Evolutionary conservation across 768 basidiomycete species (phyloP), one percentile per base, ranked within the genome.

Genomic region (Cantharellus cinnabarinus): DNA sequence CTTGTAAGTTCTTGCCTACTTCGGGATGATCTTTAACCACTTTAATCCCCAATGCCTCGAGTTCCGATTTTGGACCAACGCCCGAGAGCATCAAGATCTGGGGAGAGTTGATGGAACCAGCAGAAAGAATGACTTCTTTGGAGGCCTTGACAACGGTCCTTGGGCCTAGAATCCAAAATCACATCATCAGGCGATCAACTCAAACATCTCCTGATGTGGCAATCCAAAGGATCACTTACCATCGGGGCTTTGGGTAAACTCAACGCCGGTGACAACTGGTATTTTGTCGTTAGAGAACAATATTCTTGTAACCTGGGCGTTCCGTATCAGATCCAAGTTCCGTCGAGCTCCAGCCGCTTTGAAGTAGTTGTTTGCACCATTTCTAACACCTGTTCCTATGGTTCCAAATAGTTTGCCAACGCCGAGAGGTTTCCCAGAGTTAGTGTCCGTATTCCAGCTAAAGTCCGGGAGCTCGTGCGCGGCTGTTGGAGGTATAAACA

Each of bases 1-100:
- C 88, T 51, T 76, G 71, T 15, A 90, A 75, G 66, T 87, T 75
- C 5, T 76, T 71, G 10, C 89, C 89, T 20, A 91, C 86, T 7
- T 80, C 81, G 0, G 84, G 82, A 2, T 83, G 75, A 64, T 88
- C 79, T 3, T 77, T 66, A 29, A 81, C 70, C 38, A 80, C 68
- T 0, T 77, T 71, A 29, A 91, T 80, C 3, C 69, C 68, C 59
- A 80, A 70, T 42, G 71, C 67, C 5, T 71, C 63, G 42, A 89
- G 73, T 7, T 83, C 74, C 0, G 71, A 71, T 2, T 74, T 73
- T 40, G 85, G 83, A 2, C 88, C 89, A 53, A 91, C 71, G 5
- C 89, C 89, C 15, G 68, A 69, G 4, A 72, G 64, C 56, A 71
- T 66, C 7, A 73, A 67, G 44, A 73, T 64, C 53, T 72, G 71